These are phyloP conservation scores for Acmispon strigosus DNA, from an alignment of 306 rosid species.

Conservation along the genomic window DNA sequence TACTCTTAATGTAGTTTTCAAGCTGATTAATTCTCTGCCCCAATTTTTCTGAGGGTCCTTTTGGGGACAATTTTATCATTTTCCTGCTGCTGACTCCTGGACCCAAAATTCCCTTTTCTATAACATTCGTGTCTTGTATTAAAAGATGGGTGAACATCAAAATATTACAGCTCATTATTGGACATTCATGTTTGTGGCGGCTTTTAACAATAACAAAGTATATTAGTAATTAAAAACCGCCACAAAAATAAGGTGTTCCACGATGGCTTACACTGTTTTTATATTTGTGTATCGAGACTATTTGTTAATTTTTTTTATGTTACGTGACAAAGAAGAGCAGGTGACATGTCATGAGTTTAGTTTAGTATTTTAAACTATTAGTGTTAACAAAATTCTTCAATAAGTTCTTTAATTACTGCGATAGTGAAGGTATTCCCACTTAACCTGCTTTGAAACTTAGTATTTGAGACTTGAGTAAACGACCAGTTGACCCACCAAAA, in stretches of 20 bases:
- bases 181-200: too few species aligned
- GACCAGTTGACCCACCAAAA: slow-evolving; percentile 22
- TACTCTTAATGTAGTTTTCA: slow-evolving; percentile 32
- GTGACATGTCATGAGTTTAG: slow-evolving; percentile 15
- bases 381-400: not conserved
- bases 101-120: slow-evolving; percentile 19
- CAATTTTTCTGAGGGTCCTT: slow-evolving; percentile 25
- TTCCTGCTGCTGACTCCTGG: slow-evolving; percentile 1
- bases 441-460: not conserved
- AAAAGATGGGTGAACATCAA: too few species aligned
- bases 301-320: too few species aligned
- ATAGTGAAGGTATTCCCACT: slow-evolving; percentile 10
- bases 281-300: too few species aligned
- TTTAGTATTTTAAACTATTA: not conserved
- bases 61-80: not conserved
- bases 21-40: slow-evolving; percentile 5
- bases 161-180: too few species aligned
- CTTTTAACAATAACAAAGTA: too few species aligned
- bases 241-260: too few species aligned
- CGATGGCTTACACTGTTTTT: too few species aligned
- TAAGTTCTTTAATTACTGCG: not conserved
- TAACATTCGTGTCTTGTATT: slow-evolving; percentile 15
- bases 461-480: slow-evolving; percentile 5
- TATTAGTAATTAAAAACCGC: too few species aligned
- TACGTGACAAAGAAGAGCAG: slow-evolving; percentile 18